Conservation (phyloP, 2,329 filamentous ascomycete species). For the Penicillium sp. region DNA sequence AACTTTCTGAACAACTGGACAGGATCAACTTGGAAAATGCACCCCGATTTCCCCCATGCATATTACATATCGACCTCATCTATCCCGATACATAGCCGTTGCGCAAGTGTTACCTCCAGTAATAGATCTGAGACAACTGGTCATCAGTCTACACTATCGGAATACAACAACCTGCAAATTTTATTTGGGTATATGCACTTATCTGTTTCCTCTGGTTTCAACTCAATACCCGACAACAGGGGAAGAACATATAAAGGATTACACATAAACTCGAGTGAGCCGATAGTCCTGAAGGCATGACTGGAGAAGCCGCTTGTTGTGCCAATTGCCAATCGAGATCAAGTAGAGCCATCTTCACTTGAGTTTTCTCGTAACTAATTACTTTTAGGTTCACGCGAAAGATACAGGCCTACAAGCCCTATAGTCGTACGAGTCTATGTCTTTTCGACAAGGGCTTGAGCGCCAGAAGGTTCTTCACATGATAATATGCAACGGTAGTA, state of each 20-base stretch:
- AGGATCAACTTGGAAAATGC: conserved; percentile 19
- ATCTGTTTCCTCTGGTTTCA: too few relatives aligned
- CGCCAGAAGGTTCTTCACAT: too few relatives aligned
- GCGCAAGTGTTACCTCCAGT: conserved; percentile 44
- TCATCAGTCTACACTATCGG: conserved; percentile 2
- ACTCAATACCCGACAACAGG: too few relatives aligned
- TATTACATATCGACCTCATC: conserved; percentile 10
- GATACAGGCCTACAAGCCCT: not conserved
- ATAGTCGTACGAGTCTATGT: too few relatives aligned
- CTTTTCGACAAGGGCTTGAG: too few relatives aligned
- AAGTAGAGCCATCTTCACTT: not conserved
- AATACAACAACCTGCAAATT: too few relatives aligned
- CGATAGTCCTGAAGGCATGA: too few relatives aligned
- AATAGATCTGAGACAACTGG: conserved; percentile 43
- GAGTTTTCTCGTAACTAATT: not conserved
- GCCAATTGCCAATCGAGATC: not conserved
- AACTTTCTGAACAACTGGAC: conserved; percentile 10
- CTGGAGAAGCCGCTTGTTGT: not conserved
- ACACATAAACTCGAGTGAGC: not conserved
- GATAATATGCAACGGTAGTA: not conserved
- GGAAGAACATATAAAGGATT: too few relatives aligned
- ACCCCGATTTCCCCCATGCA: conserved; percentile 13
- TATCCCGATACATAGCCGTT: conserved; percentile 15
- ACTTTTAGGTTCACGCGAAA: not conserved
- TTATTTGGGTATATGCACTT: too few relatives aligned